Conservation (phyloP, 768 basidiomycete genomes). For the Macrolepiota albuminosa region DNA sequence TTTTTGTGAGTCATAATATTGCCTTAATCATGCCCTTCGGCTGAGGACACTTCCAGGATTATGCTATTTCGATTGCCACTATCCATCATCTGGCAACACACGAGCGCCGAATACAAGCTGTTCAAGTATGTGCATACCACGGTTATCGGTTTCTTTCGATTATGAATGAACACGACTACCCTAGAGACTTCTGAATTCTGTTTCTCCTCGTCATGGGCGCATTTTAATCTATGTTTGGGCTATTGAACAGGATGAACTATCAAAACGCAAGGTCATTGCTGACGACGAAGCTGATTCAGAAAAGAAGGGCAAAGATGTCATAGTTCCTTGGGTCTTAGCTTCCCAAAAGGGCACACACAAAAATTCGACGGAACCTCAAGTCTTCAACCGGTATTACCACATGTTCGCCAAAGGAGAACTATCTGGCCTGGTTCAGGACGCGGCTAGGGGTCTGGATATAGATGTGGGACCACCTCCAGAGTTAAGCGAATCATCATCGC, state of each 20-base stretch:
- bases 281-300: conserved; percentile 18
- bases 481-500: conserved; percentile 14
- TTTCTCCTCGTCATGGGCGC: conserved; percentile 68
- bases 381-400: conserved; percentile 92
- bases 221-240: conserved; percentile 97
- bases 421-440: conserved; percentile 49
- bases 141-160: not conserved
- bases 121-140: conserved; percentile 50
- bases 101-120: conserved; percentile 62
- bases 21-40: not conserved
- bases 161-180: not conserved
- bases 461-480: conserved; percentile 35
- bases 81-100: conserved; percentile 92
- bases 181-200: conserved; percentile 59
- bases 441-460: conserved; percentile 56
- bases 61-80: conserved; percentile 95
- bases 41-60: conserved; percentile 57
- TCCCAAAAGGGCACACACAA: conserved; percentile 22
- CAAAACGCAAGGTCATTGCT: conserved; percentile 62
- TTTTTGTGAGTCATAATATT: conserved; percentile 54
- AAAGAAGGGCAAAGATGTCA: conserved; percentile 65
- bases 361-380: conserved; percentile 27
- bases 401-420: conserved; percentile 89
- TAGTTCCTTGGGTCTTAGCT: conserved; percentile 83
- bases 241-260: conserved; percentile 83